Conservation (phyloP, 306 rosid species). For the Lathyrus sativus region DNA sequence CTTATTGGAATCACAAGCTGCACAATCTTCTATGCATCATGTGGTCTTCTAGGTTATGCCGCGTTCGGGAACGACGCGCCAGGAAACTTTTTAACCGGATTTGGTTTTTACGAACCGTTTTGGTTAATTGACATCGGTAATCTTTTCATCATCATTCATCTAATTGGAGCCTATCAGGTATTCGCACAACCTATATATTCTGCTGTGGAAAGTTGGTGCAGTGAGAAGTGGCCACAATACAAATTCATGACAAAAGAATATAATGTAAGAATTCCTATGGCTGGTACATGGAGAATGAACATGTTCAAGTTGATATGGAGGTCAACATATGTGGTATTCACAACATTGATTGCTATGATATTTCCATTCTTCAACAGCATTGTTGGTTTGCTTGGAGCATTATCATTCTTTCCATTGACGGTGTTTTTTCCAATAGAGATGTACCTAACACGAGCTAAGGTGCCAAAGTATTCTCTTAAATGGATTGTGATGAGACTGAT, state of each 20-base stretch:
- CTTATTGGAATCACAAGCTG: too few relatives aligned
- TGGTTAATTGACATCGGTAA: constrained; percentile 55
- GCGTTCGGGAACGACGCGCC: too few relatives aligned
- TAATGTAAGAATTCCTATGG: constrained; percentile 30
- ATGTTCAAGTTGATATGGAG: constrained; percentile 51
- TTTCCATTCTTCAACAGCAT: constrained; percentile 71
- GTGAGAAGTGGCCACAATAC: constrained; percentile 43
- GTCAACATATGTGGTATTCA: constrained; percentile 43
- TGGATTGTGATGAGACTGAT: neutral
- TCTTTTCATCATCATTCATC: constrained; percentile 46
- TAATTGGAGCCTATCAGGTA: constrained; percentile 54
- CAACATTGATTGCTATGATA: constrained; percentile 44
- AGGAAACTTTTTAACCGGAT: constrained; percentile 61
- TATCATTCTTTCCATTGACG: constrained; percentile 57
- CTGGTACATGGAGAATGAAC: constrained; percentile 19
- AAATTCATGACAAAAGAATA: constrained; percentile 46
- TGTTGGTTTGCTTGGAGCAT: constrained; percentile 38
- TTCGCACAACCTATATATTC: constrained; percentile 41
- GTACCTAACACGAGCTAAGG: constrained; percentile 47
- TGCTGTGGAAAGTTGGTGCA: constrained; percentile 37
- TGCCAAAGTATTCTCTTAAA: constrained; percentile 42
- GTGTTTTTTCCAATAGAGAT: constrained; percentile 67
- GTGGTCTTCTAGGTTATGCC: too few relatives aligned
- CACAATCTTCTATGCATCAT: too few relatives aligned
- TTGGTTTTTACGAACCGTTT: constrained; percentile 61